These are phyloP conservation scores for Cercospora sp. DNA, from an alignment of 2,329 filamentous ascomycete species.

Conservation along the genomic window DNA sequence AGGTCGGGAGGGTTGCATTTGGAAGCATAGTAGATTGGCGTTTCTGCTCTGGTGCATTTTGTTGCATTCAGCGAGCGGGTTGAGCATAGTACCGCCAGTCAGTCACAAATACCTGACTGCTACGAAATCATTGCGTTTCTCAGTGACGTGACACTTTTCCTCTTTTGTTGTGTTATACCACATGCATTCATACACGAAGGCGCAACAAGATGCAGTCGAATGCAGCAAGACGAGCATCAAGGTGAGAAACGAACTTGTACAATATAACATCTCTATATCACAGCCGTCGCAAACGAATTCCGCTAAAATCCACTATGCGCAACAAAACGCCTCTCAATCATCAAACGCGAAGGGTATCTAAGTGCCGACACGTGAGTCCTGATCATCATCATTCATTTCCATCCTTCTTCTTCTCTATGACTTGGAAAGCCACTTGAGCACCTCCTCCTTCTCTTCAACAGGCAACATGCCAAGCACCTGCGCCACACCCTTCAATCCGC, in stretches of 20 bases:
- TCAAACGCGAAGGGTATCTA: slow-evolving; percentile 2
- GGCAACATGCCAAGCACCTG: slow-evolving; percentile 84
- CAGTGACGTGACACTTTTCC: no score
- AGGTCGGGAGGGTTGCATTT: background rate
- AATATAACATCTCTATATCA: slow-evolving; percentile 9
- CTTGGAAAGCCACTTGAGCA: slow-evolving; percentile 60
- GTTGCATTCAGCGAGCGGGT: background rate
- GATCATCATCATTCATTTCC: background rate
- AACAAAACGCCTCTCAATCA: slow-evolving; percentile 4
- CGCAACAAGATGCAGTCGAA: no score
- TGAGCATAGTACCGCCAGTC: slow-evolving; percentile 1
- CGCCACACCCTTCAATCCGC: slow-evolving; percentile 79
- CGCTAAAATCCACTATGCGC: background rate
- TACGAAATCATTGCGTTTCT: background rate
- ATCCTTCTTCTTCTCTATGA: slow-evolving; percentile 36
- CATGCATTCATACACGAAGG: no score
- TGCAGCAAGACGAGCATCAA: background rate
- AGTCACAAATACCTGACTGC: background rate
- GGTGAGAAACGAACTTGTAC: background rate
- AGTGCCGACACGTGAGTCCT: background rate
- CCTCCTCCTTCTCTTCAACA: slow-evolving; percentile 81
- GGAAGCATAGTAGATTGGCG: background rate
- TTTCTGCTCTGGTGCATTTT: background rate
- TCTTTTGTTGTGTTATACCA: no score
- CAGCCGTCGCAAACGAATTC: background rate